Conservation (phyloP, 2,329 filamentous ascomycete species). For the Penicillium sclerotiorum region DNA sequence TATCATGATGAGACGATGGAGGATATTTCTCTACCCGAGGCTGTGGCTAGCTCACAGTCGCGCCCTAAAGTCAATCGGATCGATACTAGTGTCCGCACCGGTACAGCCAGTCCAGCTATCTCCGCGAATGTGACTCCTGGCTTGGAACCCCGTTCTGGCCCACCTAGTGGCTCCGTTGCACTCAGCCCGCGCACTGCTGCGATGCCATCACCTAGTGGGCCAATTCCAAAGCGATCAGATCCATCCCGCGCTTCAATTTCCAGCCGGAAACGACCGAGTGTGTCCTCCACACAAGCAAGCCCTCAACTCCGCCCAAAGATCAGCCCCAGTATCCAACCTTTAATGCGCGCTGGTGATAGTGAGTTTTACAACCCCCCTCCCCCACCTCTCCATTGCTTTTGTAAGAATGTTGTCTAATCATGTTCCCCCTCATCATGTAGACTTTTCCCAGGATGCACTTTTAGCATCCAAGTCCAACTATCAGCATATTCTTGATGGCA, state of each 20-base stretch:
- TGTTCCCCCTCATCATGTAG: constrained; percentile 23
- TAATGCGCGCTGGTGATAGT: constrained; percentile 72
- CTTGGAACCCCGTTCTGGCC: constrained; percentile 37
- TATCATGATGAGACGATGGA: constrained; percentile 61
- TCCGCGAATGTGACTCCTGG: constrained; percentile 66
- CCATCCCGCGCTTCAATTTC: constrained; percentile 51
- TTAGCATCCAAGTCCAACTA: constrained; percentile 97
- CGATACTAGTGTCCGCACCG: constrained; percentile 49
- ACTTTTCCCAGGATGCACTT: constrained; percentile 63
- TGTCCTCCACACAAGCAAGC: constrained; percentile 74
- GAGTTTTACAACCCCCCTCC: constrained; percentile 35
- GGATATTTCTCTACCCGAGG: constrained; percentile 73
- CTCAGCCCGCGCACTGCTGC: constrained; percentile 58
- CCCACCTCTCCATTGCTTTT: background rate
- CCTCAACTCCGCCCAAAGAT: constrained; percentile 87
- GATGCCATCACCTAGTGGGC: constrained; percentile 54
- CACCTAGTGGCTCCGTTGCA: constrained; percentile 39
- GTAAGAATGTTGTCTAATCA: background rate
- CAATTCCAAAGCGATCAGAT: constrained; percentile 44
- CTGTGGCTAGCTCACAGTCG: constrained; percentile 54
- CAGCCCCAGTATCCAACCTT: constrained; percentile 89
- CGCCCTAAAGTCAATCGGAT: constrained; percentile 53
- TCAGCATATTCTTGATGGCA: constrained; percentile 94
- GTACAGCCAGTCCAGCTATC: constrained; percentile 57
- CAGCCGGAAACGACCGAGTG: constrained; percentile 67